These are phyloP conservation scores for Dittrichia graveolens DNA, from an alignment of 129 eudicot genomes.

Conservation along the genomic window DNA sequence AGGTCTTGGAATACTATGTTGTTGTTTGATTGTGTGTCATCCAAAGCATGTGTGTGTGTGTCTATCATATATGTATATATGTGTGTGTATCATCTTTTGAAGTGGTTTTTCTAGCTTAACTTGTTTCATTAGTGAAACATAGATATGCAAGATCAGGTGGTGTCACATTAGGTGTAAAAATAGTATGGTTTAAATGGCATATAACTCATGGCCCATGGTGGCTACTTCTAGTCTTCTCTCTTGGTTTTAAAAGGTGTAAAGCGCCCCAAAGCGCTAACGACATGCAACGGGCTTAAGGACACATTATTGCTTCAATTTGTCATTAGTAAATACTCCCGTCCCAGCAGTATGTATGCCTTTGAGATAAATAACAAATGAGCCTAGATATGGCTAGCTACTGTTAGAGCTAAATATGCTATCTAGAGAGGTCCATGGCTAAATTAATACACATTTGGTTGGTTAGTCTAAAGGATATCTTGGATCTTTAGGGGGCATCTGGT, in stretches of 20 bases:
- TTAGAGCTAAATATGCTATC: constrained; percentile 21
- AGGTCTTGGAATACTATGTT: constrained; percentile 14
- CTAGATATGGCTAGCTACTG: constrained; percentile 12
- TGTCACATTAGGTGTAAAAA: no score
- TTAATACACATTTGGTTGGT: constrained; percentile 4
- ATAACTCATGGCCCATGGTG: no score
- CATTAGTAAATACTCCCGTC: not conserved
- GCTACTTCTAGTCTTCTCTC: no score
- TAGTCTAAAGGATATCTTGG: constrained; percentile 3
- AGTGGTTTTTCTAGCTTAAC: no score
- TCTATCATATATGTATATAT: no score
- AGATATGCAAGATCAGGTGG: not conserved
- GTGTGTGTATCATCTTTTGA: no score
- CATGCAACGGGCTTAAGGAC: constrained; percentile 8
- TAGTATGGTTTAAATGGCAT: no score
- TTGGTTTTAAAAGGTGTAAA: no score
- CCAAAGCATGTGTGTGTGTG: no score
- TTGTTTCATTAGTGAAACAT: not conserved
- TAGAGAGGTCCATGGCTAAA: constrained; percentile 13
- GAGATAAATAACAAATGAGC: not conserved
- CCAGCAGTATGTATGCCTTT: not conserved
- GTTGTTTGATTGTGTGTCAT: not conserved
- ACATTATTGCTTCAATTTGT: not conserved
- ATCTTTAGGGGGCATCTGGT: not conserved
- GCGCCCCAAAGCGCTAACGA: not conserved